Conservation (phyloP, 2,329 filamentous ascomycete genomes). For the Aspergillus versicolor region DNA sequence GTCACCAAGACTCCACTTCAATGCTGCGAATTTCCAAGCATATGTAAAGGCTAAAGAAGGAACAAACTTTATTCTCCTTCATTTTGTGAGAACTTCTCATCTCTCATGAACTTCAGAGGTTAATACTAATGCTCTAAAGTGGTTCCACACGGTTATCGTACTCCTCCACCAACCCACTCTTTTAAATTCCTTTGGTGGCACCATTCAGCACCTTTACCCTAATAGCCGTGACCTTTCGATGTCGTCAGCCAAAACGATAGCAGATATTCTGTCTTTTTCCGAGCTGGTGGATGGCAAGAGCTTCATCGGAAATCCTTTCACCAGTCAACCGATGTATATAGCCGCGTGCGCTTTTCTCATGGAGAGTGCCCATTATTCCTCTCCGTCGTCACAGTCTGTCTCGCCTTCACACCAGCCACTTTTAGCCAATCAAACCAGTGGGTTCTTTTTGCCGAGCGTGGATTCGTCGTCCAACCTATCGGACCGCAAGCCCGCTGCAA, state of each 20-base stretch:
- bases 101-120: neutral
- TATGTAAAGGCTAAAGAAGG: conserved; percentile 79
- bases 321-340: conserved; percentile 87
- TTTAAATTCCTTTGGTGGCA: conserved; percentile 70
- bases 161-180: conserved; percentile 81
- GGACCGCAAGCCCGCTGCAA: conserved; percentile 44
- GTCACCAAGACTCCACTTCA: conserved; percentile 75
- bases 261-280: conserved; percentile 82
- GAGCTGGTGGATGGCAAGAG: conserved; percentile 83
- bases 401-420: conserved; percentile 47
- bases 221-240: conserved; percentile 80
- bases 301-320: conserved; percentile 85
- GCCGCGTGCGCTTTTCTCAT: conserved; percentile 85
- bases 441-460: conserved; percentile 35
- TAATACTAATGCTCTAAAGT: conserved; percentile 40
- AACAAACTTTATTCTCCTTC: conserved; percentile 80
- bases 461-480: conserved; percentile 25
- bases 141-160: conserved; percentile 85
- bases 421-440: conserved; percentile 32
- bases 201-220: conserved; percentile 69
- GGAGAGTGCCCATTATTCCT: conserved; percentile 72
- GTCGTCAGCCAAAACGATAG: conserved; percentile 89
- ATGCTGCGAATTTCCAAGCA: conserved; percentile 80
- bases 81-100: conserved; percentile 53
- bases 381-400: conserved; percentile 61